Conservation (phyloP, 2,329 filamentous ascomycete species). For the Zymoseptoria tritici region DNA sequence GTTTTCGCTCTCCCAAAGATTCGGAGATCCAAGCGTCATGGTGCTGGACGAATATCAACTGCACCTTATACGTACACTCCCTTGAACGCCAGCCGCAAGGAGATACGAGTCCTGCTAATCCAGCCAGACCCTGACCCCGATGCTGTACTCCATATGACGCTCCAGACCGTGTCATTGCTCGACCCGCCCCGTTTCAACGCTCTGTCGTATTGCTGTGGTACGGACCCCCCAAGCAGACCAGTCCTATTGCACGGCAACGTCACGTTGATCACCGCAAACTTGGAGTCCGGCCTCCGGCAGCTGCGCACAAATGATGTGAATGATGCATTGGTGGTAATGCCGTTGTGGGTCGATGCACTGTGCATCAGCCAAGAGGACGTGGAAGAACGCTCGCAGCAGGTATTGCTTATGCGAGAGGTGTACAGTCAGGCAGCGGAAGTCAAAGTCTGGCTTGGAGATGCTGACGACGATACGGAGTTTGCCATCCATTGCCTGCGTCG, state of each 20-base stretch:
- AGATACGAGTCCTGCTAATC: not conserved
- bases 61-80: not conserved
- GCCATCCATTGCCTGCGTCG: not conserved
- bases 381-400: slow-evolving; percentile 6
- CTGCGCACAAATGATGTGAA: not conserved
- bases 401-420: slow-evolving; percentile 9
- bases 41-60: too few relatives aligned
- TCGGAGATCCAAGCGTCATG: too few relatives aligned
- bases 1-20: too few relatives aligned
- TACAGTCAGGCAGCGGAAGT: slow-evolving; percentile 3
- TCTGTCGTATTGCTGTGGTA: slow-evolving; percentile 9
- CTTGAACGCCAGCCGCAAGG: not conserved
- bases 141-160: not conserved
- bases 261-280: not conserved
- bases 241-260: not conserved
- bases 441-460: slow-evolving; percentile 8
- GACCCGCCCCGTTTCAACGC: not conserved
- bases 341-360: slow-evolving; percentile 13
- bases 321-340: not conserved
- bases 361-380: slow-evolving; percentile 12
- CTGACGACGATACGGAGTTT: not conserved
- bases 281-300: slow-evolving; percentile 1
- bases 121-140: not conserved
- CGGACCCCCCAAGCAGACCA: not conserved
- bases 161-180: not conserved